These are phyloP conservation scores for Bipolaris cookei DNA, from an alignment of 2,329 filamentous ascomycete genomes.

Conservation along the genomic window DNA sequence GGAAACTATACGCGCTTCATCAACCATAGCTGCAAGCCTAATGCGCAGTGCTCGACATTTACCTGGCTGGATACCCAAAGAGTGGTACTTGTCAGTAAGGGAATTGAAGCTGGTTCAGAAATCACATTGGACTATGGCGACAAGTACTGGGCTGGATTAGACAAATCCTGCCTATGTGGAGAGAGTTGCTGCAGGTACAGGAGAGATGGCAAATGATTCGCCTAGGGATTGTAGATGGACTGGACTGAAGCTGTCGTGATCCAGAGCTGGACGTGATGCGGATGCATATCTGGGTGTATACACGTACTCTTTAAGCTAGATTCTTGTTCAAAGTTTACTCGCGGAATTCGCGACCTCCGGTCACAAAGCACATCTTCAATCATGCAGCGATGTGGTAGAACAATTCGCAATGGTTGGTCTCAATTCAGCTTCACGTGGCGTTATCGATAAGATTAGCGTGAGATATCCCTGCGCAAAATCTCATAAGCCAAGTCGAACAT, in stretches of 20 bases:
- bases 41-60: constrained; percentile 64
- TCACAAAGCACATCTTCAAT: background rate
- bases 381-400: background rate
- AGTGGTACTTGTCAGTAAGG: constrained; percentile 63
- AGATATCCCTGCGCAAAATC: constrained; percentile 36
- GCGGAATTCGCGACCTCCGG: no score
- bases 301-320: no score
- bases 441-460: constrained; percentile 40
- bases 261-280: no score
- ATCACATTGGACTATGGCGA: constrained; percentile 66
- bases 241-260: no score
- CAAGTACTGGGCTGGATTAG: constrained; percentile 63
- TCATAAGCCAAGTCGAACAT: constrained; percentile 17
- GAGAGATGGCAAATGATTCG: constrained; percentile 10
- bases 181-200: constrained; percentile 59
- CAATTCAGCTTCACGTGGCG: background rate
- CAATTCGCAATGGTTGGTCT: background rate
- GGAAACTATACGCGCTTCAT: constrained; percentile 66
- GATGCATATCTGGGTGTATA: no score
- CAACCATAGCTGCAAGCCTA: constrained; percentile 65
- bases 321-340: no score
- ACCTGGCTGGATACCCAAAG: constrained; percentile 63
- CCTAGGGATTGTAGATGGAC: background rate
- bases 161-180: constrained; percentile 63
- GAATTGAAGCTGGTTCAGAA: constrained; percentile 60